A percentile compares a stretch with the other conserved stretches of the same genome.
These are phyloP conservation scores for Aspergillus affinis DNA, from an alignment of 495 filamentous ascomycete species.

Conservation along the genomic window DNA sequence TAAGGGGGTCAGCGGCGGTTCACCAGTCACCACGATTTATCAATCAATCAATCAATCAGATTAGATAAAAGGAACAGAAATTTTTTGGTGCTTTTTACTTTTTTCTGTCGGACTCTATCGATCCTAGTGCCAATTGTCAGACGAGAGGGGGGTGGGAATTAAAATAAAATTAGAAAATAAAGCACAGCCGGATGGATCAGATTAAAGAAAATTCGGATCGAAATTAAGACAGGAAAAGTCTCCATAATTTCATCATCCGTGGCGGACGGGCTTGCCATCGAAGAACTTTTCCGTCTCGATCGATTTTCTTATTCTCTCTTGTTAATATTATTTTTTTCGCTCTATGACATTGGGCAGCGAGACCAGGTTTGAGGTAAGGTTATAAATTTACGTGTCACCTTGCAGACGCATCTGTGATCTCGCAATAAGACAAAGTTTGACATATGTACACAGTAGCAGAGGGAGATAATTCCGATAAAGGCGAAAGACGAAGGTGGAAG, in stretches of 20 bases:
- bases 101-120: not conserved
- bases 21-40: not conserved
- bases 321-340: not conserved
- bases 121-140: not conserved
- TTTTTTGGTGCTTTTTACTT: not conserved
- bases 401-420: too few species aligned
- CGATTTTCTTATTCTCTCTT: not conserved
- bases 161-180: too few species aligned
- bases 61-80: constrained; percentile 16
- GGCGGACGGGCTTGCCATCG: not conserved
- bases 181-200: too few species aligned
- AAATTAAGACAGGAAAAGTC: not conserved
- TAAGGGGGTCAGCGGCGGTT: not conserved
- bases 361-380: too few species aligned
- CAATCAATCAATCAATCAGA: constrained; percentile 22
- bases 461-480: not conserved
- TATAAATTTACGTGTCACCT: not conserved
- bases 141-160: too few species aligned
- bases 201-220: too few species aligned
- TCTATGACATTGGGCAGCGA: not conserved
- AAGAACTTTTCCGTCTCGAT: not conserved
- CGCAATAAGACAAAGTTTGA: too few species aligned
- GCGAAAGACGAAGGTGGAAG: not conserved
- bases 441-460: too few species aligned
- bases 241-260: not conserved